Evolutionary conservation across 768 basidiomycete genomes (phyloP).

Genomic region (Boletus huronensis): DNA sequence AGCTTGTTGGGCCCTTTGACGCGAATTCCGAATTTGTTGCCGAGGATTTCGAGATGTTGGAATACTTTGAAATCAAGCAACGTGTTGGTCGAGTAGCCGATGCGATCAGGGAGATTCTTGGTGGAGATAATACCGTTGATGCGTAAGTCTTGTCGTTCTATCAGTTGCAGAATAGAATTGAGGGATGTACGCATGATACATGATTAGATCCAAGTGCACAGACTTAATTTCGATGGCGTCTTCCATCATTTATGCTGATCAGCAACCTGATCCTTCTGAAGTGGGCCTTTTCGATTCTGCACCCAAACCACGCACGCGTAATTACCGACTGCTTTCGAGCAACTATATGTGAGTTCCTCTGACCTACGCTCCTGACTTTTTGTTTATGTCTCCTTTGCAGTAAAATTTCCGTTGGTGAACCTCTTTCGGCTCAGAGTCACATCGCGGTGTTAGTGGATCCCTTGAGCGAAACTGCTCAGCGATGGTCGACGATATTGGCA

Average conservation of each 20-base stretch:
- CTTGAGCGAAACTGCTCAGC: conserved; percentile 78
- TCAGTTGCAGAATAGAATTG: background rate
- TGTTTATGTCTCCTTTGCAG: conserved; percentile 36
- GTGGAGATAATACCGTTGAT: conserved; percentile 37
- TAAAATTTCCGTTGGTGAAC: conserved; percentile 66
- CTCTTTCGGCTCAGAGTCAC: conserved; percentile 61
- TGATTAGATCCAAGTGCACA: conserved; percentile 48
- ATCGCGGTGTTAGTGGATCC: conserved; percentile 80
- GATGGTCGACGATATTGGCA: conserved; percentile 77
- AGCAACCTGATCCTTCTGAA: conserved; percentile 70
- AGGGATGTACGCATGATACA: background rate
- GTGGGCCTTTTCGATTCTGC: conserved; percentile 68
- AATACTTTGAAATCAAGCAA: conserved; percentile 69
- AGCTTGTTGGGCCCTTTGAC: conserved; percentile 78
- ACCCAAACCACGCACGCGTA: conserved; percentile 52
- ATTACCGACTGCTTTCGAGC: conserved; percentile 57
- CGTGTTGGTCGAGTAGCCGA: conserved; percentile 65
- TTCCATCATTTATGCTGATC: conserved; percentile 69
- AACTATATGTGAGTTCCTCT: conserved; percentile 58
- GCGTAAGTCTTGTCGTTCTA: conserved; percentile 34
- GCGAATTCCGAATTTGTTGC: conserved; percentile 50
- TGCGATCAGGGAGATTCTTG: conserved; percentile 55
- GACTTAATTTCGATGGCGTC: conserved; percentile 62
- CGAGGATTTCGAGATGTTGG: conserved; percentile 71
- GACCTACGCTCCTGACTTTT: background rate